Percentiles rank a stretch among this genome's conserved stretches.
These are phyloP conservation scores for Rhizopogon vesiculosus DNA, from an alignment of 768 basidiomycete genomes.

Conservation along the genomic window DNA sequence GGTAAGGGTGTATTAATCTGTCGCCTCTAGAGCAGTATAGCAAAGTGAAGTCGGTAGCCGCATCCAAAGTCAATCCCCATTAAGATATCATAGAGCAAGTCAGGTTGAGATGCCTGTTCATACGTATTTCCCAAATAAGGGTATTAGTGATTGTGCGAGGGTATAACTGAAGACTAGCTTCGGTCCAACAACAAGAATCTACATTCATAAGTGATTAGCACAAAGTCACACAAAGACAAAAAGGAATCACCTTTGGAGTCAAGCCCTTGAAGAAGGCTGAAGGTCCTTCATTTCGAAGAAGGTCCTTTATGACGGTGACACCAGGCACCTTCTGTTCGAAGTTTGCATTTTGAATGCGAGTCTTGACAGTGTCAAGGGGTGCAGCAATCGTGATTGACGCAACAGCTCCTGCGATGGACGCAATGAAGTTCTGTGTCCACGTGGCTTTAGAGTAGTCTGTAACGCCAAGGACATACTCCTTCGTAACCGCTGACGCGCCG, in stretches of 20 bases:
- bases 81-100: background rate
- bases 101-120: conserved; percentile 21
- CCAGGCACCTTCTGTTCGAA: conserved; percentile 86
- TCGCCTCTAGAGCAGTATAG: background rate
- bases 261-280: conserved; percentile 93
- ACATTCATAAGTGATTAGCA: conserved; percentile 26
- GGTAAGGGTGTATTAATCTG: background rate
- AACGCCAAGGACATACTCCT: conserved; percentile 89
- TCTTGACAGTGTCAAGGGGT: conserved; percentile 94
- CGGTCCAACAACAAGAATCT: conserved; percentile 95
- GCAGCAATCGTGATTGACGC: conserved; percentile 95
- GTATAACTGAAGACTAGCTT: conserved; percentile 99
- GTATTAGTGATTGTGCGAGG: conserved; percentile 93
- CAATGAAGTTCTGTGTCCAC: conserved; percentile 95
- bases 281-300: conserved; percentile 82
- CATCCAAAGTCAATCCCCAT: background rate
- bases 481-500: conserved; percentile 91
- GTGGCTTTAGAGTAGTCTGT: conserved; percentile 92
- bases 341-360: conserved; percentile 97
- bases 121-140: conserved; percentile 83
- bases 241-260: conserved; percentile 75
- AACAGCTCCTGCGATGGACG: conserved; percentile 90
- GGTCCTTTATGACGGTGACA: conserved; percentile 74
- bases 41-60: background rate
- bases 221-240: conserved; percentile 19